Conservation (phyloP, 495 filamentous ascomycete genomes). For the Aspergillus ostianus region DNA sequence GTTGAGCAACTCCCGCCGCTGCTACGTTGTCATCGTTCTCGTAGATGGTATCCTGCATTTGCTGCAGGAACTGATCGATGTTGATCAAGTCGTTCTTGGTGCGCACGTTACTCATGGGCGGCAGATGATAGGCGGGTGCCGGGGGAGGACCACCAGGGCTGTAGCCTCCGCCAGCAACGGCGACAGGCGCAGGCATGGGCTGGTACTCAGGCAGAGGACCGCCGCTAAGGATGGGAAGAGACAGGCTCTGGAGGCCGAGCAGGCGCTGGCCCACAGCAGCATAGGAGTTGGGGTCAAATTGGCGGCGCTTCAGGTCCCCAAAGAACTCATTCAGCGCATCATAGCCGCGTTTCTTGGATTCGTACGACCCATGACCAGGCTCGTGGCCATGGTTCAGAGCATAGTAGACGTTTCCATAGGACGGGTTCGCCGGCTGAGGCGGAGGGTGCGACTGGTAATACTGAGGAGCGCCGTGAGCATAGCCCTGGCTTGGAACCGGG, state of each 20-base stretch:
- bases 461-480: slow-evolving; percentile 49
- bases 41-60: slow-evolving; percentile 92
- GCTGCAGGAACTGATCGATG: slow-evolving; percentile 89
- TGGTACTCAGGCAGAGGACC: slow-evolving; percentile 66
- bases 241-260: slow-evolving; percentile 66
- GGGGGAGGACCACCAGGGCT: slow-evolving; percentile 44
- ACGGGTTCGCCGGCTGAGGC: slow-evolving; percentile 42
- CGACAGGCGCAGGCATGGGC: slow-evolving; percentile 53
- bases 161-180: slow-evolving; percentile 54
- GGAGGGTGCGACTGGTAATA: slow-evolving; percentile 61
- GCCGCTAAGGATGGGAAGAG: slow-evolving; percentile 61
- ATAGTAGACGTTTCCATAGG: slow-evolving; percentile 74
- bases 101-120: slow-evolving; percentile 78
- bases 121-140: slow-evolving; percentile 67
- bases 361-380: slow-evolving; percentile 49
- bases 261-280: slow-evolving; percentile 77
- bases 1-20: slow-evolving; percentile 69
- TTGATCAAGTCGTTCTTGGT: slow-evolving; percentile 91
- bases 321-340: slow-evolving; percentile 94
- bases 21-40: slow-evolving; percentile 80
- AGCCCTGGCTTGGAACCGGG: slow-evolving; percentile 37
- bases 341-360: slow-evolving; percentile 74
- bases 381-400: slow-evolving; percentile 56
- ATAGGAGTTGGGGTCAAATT: slow-evolving; percentile 83
- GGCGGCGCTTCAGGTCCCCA: slow-evolving; percentile 81